Base-by-base conservation (phyloP, 1,284 basidiomycete genomes). In the Abortiporus biennis region DNA sequence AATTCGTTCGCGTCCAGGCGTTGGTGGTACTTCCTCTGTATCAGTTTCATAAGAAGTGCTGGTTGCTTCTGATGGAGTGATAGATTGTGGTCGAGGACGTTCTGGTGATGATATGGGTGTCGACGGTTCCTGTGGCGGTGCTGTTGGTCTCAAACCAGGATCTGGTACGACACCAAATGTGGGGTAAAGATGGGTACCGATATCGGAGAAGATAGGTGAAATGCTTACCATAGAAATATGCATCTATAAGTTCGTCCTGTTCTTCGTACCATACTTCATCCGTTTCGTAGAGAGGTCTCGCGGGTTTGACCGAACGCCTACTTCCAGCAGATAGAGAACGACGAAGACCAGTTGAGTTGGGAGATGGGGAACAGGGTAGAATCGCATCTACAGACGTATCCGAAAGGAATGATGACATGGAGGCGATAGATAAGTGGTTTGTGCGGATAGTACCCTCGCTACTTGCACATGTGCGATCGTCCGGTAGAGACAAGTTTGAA, bases 381-480 rank as follows among this genome's bases (percentile, higher is more conserved):
- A 80, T 63, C 4, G 72, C 76, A 36, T 82, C 76, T 5, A 72
- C 69, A 1, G 78, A 78, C 21, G 69, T 59, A 33, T 72, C 69
- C 0, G 78, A 77, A 61, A 76, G 63, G 49, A 80, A 58, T 1
- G 81, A 80, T 36, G 72, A 72, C 47, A 85, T 65, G 46, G 78
- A 84, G 35, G 65, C 68, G 42, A 76, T 66, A n/a, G n/a, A n/a
- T n/a, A n/a, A n/a, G n/a, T n/a, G n/a, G n/a, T n/a, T n/a, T n/a
- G n/a, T n/a, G n/a, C n/a, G n/a, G n/a, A n/a, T n/a, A n/a, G n/a
- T n/a, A n/a, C n/a, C n/a, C n/a, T n/a, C n/a, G n/a, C n/a, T n/a
- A n/a, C n/a, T n/a, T n/a, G n/a, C n/a, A n/a, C n/a, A n/a, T n/a
- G n/a, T n/a, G n/a, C n/a, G n/a, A n/a, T n/a, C n/a, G n/a, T n/a